These are phyloP conservation scores for Infundibulicybe gibba DNA, from an alignment of 768 basidiomycete species.

Conservation along the genomic window DNA sequence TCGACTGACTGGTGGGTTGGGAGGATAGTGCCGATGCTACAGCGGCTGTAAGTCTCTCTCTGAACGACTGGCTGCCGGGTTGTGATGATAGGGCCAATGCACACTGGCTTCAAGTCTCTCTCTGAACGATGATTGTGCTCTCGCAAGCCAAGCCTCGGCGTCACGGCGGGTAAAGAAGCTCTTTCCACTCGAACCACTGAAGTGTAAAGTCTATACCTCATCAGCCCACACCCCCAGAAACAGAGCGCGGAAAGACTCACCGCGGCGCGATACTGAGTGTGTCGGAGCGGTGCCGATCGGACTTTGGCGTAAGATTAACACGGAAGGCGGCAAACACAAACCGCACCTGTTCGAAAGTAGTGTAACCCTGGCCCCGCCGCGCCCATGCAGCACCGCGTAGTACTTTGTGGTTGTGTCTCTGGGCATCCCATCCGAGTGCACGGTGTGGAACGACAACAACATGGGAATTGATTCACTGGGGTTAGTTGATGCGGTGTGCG, in stretches of 20 bases:
- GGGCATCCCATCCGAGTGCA: background rate
- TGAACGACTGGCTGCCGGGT: no score
- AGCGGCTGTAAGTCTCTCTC: no score
- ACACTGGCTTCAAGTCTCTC: no score
- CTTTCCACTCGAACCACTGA: conserved; percentile 10
- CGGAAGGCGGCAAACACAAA: background rate
- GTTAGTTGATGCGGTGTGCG: no score
- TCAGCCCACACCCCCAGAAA: conserved; percentile 1
- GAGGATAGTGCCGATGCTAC: no score
- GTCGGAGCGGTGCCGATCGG: background rate
- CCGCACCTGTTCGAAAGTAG: conserved; percentile 5
- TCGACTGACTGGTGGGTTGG: no score
- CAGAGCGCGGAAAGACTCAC: conserved; percentile 1
- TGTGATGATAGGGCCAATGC: no score
- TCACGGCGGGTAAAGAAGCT: conserved; percentile 9
- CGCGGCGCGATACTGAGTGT: conserved; percentile 5
- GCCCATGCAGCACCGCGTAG: conserved; percentile 11
- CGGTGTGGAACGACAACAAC: background rate
- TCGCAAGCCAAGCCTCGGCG: conserved; percentile 8
- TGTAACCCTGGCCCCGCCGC: conserved; percentile 8
- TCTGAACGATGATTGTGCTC: no score
- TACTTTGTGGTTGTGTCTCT: conserved; percentile 4
- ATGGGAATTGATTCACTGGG: no score
- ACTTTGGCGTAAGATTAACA: background rate
- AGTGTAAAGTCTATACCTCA: conserved; percentile 4